Evolutionary conservation across 202 grass and related monocot genomes (phyloP).

Genomic region (Eragrostis tef): DNA sequence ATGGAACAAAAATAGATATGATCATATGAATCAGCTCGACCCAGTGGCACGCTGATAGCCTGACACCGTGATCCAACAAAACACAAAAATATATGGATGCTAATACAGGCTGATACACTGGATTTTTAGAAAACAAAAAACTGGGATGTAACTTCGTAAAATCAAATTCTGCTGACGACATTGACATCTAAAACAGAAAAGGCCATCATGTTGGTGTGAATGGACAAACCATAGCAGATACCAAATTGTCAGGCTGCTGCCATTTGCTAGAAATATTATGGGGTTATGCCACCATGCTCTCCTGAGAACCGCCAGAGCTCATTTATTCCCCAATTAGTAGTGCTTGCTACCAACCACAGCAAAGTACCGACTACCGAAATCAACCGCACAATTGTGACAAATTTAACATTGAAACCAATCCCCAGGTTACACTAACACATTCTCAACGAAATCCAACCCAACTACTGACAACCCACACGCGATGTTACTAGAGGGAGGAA

Average conservation of each 20-base stretch:
- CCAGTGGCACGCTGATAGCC: too few species aligned
- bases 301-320: background rate
- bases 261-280: background rate
- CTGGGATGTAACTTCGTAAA: background rate
- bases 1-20: constrained; percentile 7
- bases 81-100: background rate
- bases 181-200: background rate
- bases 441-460: background rate
- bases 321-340: background rate
- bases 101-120: background rate
- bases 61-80: background rate
- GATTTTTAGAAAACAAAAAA: background rate
- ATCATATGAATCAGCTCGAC: background rate
- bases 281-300: background rate
- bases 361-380: background rate
- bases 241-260: background rate
- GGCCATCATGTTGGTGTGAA: background rate
- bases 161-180: background rate
- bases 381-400: background rate
- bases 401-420: background rate
- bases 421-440: background rate
- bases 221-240: background rate
- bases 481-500: background rate
- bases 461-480: background rate
- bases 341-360: background rate